These are phyloP conservation scores for Remersonia thermophila DNA, from an alignment of 2,329 filamentous ascomycete genomes.

Conservation along the genomic window DNA sequence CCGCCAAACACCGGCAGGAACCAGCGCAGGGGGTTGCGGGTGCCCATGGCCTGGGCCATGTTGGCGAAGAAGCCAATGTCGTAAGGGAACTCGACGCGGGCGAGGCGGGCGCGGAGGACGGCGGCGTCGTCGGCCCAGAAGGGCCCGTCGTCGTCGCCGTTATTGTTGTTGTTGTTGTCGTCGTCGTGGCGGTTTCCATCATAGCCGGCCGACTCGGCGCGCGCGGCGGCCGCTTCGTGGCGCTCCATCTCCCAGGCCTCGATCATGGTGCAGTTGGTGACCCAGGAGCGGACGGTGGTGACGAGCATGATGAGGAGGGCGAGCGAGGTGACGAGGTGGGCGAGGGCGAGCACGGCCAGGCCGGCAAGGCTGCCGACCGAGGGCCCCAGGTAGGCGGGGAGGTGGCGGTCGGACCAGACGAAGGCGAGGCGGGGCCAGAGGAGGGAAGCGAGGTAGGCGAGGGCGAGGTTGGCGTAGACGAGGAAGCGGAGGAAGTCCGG, in stretches of 20 bases:
- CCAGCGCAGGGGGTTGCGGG: slow-evolving; percentile 53
- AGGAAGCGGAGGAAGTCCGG: slow-evolving; percentile 76
- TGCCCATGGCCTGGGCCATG: slow-evolving; percentile 64
- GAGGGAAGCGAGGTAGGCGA: slow-evolving; percentile 49
- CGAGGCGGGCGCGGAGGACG: slow-evolving; percentile 33
- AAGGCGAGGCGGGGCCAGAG: slow-evolving; percentile 45
- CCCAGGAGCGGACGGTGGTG: slow-evolving; percentile 48
- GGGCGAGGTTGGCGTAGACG: slow-evolving; percentile 51
- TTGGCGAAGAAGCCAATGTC: slow-evolving; percentile 67
- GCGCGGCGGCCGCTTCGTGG: slow-evolving; percentile 43
- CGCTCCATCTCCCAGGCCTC: slow-evolving; percentile 64
- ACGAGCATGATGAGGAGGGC: slow-evolving; percentile 52
- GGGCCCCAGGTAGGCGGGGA: slow-evolving; percentile 66
- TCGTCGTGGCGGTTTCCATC: slow-evolving; percentile 1
- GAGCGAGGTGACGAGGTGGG: slow-evolving; percentile 47
- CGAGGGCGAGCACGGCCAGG: slow-evolving; percentile 47
- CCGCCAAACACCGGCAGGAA: slow-evolving; percentile 50
- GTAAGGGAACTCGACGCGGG: slow-evolving; percentile 67
- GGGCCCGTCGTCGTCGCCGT: slow-evolving; percentile 21
- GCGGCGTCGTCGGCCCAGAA: slow-evolving; percentile 21
- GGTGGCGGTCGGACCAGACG: slow-evolving; percentile 52
- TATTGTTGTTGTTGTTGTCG: too few species aligned
- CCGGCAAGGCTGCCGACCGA: slow-evolving; percentile 44
- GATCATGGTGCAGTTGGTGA: slow-evolving; percentile 66
- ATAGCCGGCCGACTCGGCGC: slow-evolving; percentile 14